Base-by-base conservation (phyloP, 2,329 filamentous ascomycete genomes). In the Conoideocrella luteorostrata region DNA sequence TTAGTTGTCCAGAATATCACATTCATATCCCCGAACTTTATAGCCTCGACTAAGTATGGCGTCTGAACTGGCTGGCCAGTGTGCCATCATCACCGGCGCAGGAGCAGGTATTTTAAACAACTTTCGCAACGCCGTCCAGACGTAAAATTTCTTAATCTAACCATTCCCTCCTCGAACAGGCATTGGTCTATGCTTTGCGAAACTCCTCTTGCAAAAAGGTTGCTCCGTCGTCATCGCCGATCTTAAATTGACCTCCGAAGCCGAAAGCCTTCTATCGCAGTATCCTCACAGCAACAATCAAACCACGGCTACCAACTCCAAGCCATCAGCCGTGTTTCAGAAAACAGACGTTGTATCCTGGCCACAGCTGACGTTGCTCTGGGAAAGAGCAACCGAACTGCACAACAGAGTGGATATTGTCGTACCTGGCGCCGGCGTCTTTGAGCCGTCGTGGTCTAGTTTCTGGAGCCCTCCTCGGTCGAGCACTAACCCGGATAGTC, bases 381-480 rank as follows among this genome's bases (percentile, higher is more conserved):
- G 60, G 57, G 41, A 50, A n/a, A 46, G 43, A 2, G 55, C 58
- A 3, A 43, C 64, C 5, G 39, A 49, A 2, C 44, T 47, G 33
- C 65, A 66, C 46, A 48, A 53, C 3, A 52, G 38, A 5, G 39
- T 66, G 35, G 63, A 67, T 49, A 58, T 66, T 26, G 61, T 66
- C n/a, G 53, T 65, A 15, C 54, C 60, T 18, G 63, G 62, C 21
- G 65, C 65, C 9, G 63, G 63, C 13, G 36, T 66, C 28, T 67
- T 63, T 47, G 65, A 68, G 39, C 66, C 65, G 4, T 46, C 52
- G 10, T 63, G 52, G 50, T 58, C 57, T 22, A 57, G 50, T 26
- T 68, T 68, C 56, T 67, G 63, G 63, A 49, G 59, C 17, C 47
- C 64, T 10, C 63, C 63, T 5, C 48, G 42, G 24, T 57, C 62